Conservation (phyloP, 257 asterid species). For the Jasminum sambac region DNA sequence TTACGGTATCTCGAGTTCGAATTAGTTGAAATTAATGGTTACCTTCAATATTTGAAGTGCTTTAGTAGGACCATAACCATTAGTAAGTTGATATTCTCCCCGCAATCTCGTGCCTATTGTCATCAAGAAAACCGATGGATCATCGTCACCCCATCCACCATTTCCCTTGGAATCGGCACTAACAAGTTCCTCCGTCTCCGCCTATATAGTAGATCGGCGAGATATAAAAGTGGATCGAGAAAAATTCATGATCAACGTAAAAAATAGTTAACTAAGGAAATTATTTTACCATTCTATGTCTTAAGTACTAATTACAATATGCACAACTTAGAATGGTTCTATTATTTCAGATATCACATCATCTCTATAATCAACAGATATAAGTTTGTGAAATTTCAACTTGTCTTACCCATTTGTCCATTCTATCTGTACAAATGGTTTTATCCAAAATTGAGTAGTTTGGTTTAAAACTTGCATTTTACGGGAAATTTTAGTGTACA, state of each 20-base stretch:
- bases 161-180: slow-evolving; percentile 56
- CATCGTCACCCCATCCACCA: slow-evolving; percentile 66
- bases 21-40: neutral
- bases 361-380: too few species aligned
- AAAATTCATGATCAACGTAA: neutral
- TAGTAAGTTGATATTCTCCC: slow-evolving; percentile 77
- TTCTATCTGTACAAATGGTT: too few species aligned
- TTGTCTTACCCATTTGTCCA: too few species aligned
- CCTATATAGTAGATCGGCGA: slow-evolving; percentile 33
- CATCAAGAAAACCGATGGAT: slow-evolving; percentile 67
- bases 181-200: slow-evolving; percentile 51
- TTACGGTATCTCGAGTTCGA: neutral
- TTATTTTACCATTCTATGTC: too few species aligned
- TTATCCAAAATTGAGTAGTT: neutral
- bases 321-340: too few species aligned
- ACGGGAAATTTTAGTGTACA: neutral
- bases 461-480: too few species aligned
- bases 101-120: slow-evolving; percentile 33
- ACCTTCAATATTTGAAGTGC: slow-evolving; percentile 65
- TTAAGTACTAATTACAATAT: too few species aligned
- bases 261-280: neutral
- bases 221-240: neutral
- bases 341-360: too few species aligned
- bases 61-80: slow-evolving; percentile 62
- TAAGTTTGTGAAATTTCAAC: too few species aligned